Evolutionary conservation across 352 stramenopile species (phyloP).

Genomic region (Pythium angustatum): DNA sequence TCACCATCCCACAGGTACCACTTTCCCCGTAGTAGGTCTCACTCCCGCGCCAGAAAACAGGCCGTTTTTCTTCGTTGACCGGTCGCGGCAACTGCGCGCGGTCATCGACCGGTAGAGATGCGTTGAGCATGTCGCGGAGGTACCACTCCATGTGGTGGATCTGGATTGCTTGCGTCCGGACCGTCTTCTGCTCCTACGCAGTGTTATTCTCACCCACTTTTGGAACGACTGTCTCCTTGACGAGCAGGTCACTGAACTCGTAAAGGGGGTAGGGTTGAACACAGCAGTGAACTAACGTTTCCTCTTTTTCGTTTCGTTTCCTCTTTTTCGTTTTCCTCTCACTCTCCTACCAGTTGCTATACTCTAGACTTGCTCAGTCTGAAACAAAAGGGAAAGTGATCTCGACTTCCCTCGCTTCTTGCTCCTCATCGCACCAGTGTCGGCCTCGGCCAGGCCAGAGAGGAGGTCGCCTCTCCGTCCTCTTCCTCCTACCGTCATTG

Average conservation of each 20-base stretch:
- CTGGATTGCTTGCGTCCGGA: constrained; percentile 1
- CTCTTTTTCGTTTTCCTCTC: no score
- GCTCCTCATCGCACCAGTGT: no score
- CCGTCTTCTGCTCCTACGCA: background rate
- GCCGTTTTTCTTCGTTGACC: constrained; percentile 2
- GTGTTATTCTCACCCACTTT: constrained; percentile 7
- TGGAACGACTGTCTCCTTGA: constrained; percentile 9
- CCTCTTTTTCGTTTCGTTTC: no score
- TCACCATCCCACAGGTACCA: background rate
- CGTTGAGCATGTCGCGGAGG: background rate
- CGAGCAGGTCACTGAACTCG: constrained; percentile 2
- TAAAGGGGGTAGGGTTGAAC: no score
- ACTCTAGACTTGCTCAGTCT: no score
- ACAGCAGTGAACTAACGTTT: no score
- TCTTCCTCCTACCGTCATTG: no score
- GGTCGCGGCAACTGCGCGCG: constrained; percentile 3
- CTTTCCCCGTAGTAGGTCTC: constrained; percentile 1
- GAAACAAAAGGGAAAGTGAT: no score
- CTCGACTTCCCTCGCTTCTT: no score
- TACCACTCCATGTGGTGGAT: constrained; percentile 12
- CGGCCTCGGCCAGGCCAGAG: no score
- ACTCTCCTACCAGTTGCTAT: no score
- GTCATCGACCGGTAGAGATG: background rate
- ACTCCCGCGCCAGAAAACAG: background rate
- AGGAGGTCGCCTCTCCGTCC: no score